A percentile compares a stretch with the other conserved stretches of the same genome.
These are phyloP conservation scores for Trametes coccinea DNA, from an alignment of 768 basidiomycete genomes.

Conservation along the genomic window DNA sequence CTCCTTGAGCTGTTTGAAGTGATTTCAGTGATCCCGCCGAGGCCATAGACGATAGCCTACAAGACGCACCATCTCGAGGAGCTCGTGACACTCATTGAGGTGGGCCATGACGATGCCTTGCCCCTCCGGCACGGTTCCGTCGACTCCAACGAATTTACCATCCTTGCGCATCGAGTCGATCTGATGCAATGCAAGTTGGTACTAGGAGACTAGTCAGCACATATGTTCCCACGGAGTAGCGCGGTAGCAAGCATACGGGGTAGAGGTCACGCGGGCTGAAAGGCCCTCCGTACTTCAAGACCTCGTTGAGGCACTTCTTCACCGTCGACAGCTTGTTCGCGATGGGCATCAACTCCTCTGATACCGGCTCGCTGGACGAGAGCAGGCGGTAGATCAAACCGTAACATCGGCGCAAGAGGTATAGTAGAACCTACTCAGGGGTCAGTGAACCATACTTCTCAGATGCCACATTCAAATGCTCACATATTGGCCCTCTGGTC, in stretches of 20 bases:
- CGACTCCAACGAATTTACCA: slow-evolving; percentile 87
- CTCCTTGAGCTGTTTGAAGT: slow-evolving; percentile 64
- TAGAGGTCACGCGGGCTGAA: slow-evolving; percentile 91
- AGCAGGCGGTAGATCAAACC: slow-evolving; percentile 92
- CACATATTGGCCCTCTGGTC: slow-evolving; percentile 94
- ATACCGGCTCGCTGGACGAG: slow-evolving; percentile 95
- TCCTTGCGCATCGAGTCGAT: slow-evolving; percentile 93
- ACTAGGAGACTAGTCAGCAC: slow-evolving; percentile 45
- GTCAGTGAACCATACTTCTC: background rate
- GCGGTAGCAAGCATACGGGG: slow-evolving; percentile 58
- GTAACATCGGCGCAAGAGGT: slow-evolving; percentile 91
- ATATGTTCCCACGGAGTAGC: background rate
- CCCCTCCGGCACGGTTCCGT: slow-evolving; percentile 91
- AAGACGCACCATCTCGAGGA: slow-evolving; percentile 82
- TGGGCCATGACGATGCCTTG: slow-evolving; percentile 97
- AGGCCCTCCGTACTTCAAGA: slow-evolving; percentile 91
- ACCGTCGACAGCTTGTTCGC: slow-evolving; percentile 96
- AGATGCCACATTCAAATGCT: slow-evolving; percentile 30
- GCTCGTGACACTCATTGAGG: slow-evolving; percentile 92
- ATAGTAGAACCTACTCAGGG: slow-evolving; percentile 74
- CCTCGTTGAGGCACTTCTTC: slow-evolving; percentile 96
- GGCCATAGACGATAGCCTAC: background rate
- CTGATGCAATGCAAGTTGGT: slow-evolving; percentile 92
- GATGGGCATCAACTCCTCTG: slow-evolving; percentile 96
- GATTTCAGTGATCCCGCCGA: background rate